A percentile compares a stretch with the other conserved stretches of the same genome.
phyloP scores from a whole-genome alignment of 2,329 filamentous ascomycete genomes.

The Ascochyta fabae region DNA sequence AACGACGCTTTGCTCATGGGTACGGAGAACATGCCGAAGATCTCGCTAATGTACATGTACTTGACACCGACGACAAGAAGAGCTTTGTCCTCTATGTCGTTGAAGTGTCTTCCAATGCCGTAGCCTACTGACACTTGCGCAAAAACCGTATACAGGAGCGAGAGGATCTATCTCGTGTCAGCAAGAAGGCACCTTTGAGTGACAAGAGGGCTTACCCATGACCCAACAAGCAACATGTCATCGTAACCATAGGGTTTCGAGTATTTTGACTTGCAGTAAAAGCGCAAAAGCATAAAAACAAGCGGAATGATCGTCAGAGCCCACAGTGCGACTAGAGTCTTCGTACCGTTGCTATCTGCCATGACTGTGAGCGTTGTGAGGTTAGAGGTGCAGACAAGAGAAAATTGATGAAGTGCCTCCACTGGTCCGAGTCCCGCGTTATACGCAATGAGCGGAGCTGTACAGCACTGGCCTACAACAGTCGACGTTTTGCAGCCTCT shows the following conservation, averaged over 20 bases:
- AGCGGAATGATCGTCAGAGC: slow-evolving; percentile 9
- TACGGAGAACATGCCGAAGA: slow-evolving; percentile 20
- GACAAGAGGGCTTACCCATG: slow-evolving; percentile 8
- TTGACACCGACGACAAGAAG: slow-evolving; percentile 2
- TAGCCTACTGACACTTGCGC: slow-evolving; percentile 15
- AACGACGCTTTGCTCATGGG: slow-evolving; percentile 24
- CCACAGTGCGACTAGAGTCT: slow-evolving; percentile 44
- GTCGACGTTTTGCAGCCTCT: too few relatives aligned
- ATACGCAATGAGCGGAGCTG: too few relatives aligned
- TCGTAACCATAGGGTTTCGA: slow-evolving; percentile 6
- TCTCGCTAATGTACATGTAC: slow-evolving; percentile 20
- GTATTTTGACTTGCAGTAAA: slow-evolving; percentile 16
- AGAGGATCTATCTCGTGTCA: slow-evolving; percentile 4
- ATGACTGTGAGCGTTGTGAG: not conserved
- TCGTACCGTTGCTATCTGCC: slow-evolving; percentile 14
- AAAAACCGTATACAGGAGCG: slow-evolving; percentile 10
- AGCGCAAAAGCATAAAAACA: slow-evolving; percentile 17
- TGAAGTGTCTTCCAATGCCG: slow-evolving; percentile 18
- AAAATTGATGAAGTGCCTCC: too few relatives aligned
- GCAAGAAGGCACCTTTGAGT: too few relatives aligned
- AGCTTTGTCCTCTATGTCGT: slow-evolving; percentile 8
- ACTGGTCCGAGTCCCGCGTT: too few relatives aligned
- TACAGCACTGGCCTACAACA: too few relatives aligned
- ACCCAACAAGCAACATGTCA: slow-evolving; percentile 12
- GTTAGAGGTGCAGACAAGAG: too few relatives aligned